Evolutionary conservation across 306 rosid species (phyloP).

Genomic region (Luffa aegyptiaca): DNA sequence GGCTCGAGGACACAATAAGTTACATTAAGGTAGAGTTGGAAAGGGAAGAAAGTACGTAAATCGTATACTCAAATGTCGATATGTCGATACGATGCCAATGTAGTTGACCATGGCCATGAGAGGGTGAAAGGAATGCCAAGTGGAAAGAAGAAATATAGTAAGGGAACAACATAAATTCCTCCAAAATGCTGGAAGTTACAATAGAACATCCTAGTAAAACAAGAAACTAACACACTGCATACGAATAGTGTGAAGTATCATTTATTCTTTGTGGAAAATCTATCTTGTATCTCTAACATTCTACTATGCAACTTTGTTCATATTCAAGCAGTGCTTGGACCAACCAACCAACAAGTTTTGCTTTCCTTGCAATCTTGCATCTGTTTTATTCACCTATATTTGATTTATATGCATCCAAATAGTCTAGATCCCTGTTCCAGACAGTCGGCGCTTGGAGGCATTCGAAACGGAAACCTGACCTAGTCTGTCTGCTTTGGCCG

Average conservation of each 20-base stretch:
- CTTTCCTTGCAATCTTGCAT: not conserved
- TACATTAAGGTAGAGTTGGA: slow-evolving; percentile 83
- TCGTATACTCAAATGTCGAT: too few relatives aligned
- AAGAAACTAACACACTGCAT: not conserved
- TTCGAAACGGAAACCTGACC: slow-evolving; percentile 68
- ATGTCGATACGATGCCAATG: too few relatives aligned
- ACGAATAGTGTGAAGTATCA: not conserved
- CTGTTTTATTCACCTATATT: not conserved
- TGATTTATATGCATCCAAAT: not conserved
- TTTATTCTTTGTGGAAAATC: not conserved
- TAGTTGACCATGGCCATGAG: too few relatives aligned
- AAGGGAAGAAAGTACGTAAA: slow-evolving; percentile 29
- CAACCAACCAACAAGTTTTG: not conserved
- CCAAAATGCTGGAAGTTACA: not conserved
- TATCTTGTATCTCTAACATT: not conserved
- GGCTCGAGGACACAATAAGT: slow-evolving; percentile 61
- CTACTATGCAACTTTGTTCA: not conserved
- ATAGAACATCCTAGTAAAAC: not conserved
- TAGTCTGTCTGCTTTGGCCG: slow-evolving; percentile 47
- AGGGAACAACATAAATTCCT: not conserved
- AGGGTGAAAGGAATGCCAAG: not conserved
- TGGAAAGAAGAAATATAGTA: not conserved
- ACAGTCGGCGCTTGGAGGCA: slow-evolving; percentile 63
- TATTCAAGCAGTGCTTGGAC: not conserved
- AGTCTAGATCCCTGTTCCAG: slow-evolving; percentile 52